Evolutionary conservation across 2,329 filamentous ascomycete species (phyloP).

Genomic region (Exophiala sp.): DNA sequence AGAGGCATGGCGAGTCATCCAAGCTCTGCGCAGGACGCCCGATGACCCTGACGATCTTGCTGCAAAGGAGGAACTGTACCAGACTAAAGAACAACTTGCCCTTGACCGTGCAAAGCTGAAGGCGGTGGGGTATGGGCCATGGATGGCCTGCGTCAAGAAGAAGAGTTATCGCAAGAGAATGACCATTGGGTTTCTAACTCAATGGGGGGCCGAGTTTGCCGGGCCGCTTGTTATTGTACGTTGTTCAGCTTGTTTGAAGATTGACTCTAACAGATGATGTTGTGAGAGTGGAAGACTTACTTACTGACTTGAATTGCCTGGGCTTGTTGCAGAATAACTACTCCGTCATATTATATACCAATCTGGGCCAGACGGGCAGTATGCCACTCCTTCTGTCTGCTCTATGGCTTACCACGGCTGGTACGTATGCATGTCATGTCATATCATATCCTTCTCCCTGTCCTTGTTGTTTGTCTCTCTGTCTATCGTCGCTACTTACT

Average conservation of each 20-base stretch:
- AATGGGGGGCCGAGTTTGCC: slow-evolving; percentile 51
- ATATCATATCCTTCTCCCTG: not conserved
- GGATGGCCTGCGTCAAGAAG: slow-evolving; percentile 44
- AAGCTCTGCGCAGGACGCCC: slow-evolving; percentile 40
- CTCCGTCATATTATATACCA: slow-evolving; percentile 37
- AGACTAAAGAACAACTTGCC: slow-evolving; percentile 28
- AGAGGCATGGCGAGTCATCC: slow-evolving; percentile 30
- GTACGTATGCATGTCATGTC: slow-evolving; percentile 28
- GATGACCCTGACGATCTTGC: slow-evolving; percentile 37
- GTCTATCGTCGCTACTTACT: not conserved
- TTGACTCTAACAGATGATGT: too few relatives aligned
- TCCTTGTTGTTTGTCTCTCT: not conserved
- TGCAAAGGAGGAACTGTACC: slow-evolving; percentile 40
- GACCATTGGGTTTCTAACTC: slow-evolving; percentile 48
- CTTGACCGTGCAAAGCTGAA: slow-evolving; percentile 33
- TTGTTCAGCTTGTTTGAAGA: slow-evolving; percentile 2
- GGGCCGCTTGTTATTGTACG: slow-evolving; percentile 47
- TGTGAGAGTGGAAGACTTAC: too few relatives aligned
- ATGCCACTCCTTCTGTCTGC: slow-evolving; percentile 43
- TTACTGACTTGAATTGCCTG: not conserved
- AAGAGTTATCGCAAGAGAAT: slow-evolving; percentile 48
- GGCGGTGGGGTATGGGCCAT: slow-evolving; percentile 37
- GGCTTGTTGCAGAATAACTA: slow-evolving; percentile 38
- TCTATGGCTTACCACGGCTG: slow-evolving; percentile 43
- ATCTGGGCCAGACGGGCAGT: slow-evolving; percentile 35